These are phyloP conservation scores for Eutrema salsugineum DNA, from an alignment of 441 rosid species.

Conservation along the genomic window DNA sequence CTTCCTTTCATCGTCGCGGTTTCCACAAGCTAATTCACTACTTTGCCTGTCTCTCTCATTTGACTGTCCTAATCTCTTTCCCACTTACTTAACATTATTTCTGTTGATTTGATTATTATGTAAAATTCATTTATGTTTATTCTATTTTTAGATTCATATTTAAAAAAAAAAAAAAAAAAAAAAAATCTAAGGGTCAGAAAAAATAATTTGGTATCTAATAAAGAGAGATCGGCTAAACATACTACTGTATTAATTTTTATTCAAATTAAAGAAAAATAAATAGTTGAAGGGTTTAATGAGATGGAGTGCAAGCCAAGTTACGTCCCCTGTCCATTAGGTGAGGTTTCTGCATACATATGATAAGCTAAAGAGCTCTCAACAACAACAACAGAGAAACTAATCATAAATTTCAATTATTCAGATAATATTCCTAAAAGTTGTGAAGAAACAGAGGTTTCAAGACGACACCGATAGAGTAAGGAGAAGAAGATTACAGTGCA, in stretches of 20 bases:
- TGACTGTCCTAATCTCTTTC: conserved; percentile 7
- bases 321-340: not conserved
- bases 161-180: not conserved
- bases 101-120: not conserved
- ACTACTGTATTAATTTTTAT: not conserved
- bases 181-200: too few species aligned
- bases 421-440: too few species aligned
- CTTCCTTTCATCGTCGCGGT: conserved; percentile 27
- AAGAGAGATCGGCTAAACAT: not conserved
- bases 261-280: not conserved
- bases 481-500: too few species aligned
- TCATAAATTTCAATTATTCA: too few species aligned
- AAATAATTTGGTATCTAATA: too few species aligned
- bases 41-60: not conserved
- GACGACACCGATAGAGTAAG: too few species aligned
- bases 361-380: not conserved
- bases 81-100: not conserved
- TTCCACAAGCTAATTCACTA: conserved; percentile 22
- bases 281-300: not conserved
- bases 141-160: not conserved
- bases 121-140: not conserved
- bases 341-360: not conserved
- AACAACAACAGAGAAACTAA: not conserved
- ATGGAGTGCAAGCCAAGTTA: conserved; percentile 12
- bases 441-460: too few species aligned